These are phyloP conservation scores for Phytophthora cactorum DNA, from an alignment of 352 stramenopile species.

Conservation along the genomic window DNA sequence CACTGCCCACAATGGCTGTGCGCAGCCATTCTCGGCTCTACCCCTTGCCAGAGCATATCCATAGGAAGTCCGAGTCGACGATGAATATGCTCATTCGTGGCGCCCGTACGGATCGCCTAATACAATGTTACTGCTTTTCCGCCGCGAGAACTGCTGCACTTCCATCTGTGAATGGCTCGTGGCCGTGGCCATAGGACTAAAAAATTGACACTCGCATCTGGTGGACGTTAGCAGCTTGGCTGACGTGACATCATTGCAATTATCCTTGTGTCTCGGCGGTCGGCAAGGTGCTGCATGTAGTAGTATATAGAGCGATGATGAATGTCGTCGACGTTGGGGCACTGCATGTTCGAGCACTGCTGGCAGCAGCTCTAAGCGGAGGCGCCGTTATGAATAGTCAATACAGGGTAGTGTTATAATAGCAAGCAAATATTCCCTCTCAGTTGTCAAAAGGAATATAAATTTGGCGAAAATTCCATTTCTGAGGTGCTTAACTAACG, in stretches of 20 bases:
- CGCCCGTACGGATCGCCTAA: constrained; percentile 5
- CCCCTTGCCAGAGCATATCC: neutral
- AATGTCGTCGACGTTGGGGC: too few species aligned
- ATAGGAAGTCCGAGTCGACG: neutral
- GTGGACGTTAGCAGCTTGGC: neutral
- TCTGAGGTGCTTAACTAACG: too few species aligned
- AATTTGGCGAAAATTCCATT: too few species aligned
- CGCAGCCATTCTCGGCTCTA: too few species aligned
- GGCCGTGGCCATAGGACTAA: constrained; percentile 5
- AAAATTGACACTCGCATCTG: constrained; percentile 14
- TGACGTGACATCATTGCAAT: neutral
- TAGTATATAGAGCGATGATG: too few species aligned
- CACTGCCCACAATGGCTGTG: constrained; percentile 19
- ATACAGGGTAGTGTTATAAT: too few species aligned
- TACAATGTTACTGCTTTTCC: constrained; percentile 17
- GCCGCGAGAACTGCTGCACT: constrained; percentile 11
- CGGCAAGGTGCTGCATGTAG: too few species aligned
- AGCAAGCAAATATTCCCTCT: too few species aligned
- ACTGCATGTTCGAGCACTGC: too few species aligned
- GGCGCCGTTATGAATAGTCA: too few species aligned
- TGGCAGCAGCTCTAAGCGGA: too few species aligned
- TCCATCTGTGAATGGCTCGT: constrained; percentile 17
- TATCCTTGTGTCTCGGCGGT: neutral
- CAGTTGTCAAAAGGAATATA: too few species aligned
- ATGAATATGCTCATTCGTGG: constrained; percentile 2